Conservation (phyloP, 805 yeast species). For the Saccharomyces eubayanus region DNA sequence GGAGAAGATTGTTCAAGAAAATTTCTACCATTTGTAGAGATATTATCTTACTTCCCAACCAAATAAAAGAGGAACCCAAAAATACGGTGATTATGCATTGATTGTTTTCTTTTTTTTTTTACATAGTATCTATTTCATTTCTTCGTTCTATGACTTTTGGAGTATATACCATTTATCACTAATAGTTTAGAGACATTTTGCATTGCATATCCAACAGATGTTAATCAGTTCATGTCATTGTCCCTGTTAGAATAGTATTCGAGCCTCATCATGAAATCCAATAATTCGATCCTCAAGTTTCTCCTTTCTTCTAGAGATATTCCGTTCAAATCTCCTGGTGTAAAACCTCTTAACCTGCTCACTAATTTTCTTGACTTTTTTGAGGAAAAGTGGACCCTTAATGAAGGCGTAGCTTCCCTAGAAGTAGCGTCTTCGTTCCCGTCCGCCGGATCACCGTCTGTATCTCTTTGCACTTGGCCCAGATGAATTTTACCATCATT, state of each 20-base stretch:
- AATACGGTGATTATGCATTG: too few relatives aligned
- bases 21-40: slow-evolving; percentile 51
- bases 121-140: not conserved
- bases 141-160: not conserved
- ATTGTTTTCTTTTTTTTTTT: not conserved
- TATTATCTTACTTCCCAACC: slow-evolving; percentile 38
- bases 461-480: not conserved
- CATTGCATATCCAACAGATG: not conserved
- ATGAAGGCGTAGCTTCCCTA: slow-evolving; percentile 8
- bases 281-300: slow-evolving; percentile 17
- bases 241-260: slow-evolving; percentile 9
- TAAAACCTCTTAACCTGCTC: slow-evolving; percentile 11
- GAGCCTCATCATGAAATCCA: slow-evolving; percentile 21
- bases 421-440: slow-evolving; percentile 1
- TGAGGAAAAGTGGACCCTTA: slow-evolving; percentile 14
- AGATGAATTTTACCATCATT: not conserved
- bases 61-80: not conserved
- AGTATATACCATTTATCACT: not conserved
- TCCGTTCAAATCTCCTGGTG: slow-evolving; percentile 9
- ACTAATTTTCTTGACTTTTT: slow-evolving; percentile 17
- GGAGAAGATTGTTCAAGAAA: slow-evolving; percentile 59
- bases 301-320: slow-evolving; percentile 18
- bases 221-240: not conserved
- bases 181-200: not conserved
- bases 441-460: not conserved